Conservation (phyloP, 129 eudicot species). For the Lonicera japonica region DNA sequence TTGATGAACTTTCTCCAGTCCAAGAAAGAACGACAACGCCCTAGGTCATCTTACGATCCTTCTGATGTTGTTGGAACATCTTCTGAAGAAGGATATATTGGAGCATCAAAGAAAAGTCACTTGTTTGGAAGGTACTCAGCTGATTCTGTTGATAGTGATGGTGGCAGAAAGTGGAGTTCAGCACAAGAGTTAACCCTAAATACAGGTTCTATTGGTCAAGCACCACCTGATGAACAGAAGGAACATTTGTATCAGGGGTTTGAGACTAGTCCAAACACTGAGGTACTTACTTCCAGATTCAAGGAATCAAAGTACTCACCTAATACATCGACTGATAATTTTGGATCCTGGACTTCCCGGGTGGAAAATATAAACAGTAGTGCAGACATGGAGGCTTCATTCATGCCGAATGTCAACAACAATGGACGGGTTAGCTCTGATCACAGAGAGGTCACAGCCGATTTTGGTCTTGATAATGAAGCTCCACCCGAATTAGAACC, state of each 20-base stretch:
- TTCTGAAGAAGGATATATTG: conserved; percentile 80
- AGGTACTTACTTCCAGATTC: conserved; percentile 28
- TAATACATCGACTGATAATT: conserved; percentile 17
- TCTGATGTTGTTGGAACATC: conserved; percentile 81
- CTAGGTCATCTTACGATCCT: conserved; percentile 73
- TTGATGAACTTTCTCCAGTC: conserved; percentile 89
- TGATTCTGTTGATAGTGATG: conserved; percentile 74
- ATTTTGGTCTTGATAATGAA: conserved; percentile 35
- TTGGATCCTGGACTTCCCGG: conserved; percentile 38
- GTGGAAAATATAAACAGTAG: conserved; percentile 31
- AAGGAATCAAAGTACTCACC: conserved; percentile 33
- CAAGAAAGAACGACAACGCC: conserved; percentile 80
- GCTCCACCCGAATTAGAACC: conserved; percentile 31
- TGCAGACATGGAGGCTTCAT: conserved; percentile 31
- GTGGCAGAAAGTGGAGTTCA: conserved; percentile 79
- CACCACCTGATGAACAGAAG: conserved; percentile 35
- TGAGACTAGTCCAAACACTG: conserved; percentile 41
- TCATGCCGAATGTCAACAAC: conserved; percentile 42
- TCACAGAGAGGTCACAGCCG: conserved; percentile 25
- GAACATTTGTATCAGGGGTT: conserved; percentile 34
- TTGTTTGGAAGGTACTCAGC: conserved; percentile 75
- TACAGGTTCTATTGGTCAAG: conserved; percentile 26
- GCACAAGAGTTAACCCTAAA: conserved; percentile 41
- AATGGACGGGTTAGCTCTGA: conserved; percentile 51
- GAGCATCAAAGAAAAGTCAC: conserved; percentile 59